phyloP scores from a whole-genome alignment of 345 rosid genomes.

The Eucalyptus virginea region DNA sequence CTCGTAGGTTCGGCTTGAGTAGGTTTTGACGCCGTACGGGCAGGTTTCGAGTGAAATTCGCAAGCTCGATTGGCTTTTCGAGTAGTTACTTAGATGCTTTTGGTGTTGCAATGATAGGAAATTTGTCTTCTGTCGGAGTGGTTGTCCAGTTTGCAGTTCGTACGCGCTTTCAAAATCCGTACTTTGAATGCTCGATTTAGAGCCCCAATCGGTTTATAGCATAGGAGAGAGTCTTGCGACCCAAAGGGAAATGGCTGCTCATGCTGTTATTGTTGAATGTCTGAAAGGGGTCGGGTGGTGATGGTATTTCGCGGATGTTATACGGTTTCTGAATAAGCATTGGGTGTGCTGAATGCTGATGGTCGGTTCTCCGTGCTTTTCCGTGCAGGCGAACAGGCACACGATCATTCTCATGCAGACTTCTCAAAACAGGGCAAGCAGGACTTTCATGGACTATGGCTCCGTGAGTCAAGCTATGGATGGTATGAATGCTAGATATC shows the following conservation, averaged over 20 bases:
- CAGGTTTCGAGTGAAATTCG: not conserved
- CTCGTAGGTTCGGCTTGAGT: not conserved
- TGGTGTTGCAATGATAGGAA: not conserved
- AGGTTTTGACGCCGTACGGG: not conserved
- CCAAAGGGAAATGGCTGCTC: not conserved
- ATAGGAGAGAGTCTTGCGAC: not conserved
- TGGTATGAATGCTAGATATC: conserved; percentile 26
- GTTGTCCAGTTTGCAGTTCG: not conserved
- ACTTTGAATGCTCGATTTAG: not conserved
- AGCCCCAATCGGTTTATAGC: not conserved
- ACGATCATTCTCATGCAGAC: conserved; percentile 89
- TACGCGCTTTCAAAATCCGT: not conserved
- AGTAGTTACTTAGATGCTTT: not conserved
- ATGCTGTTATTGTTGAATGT: not conserved
- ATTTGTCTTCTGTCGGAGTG: not conserved
- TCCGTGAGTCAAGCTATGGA: conserved; percentile 94
- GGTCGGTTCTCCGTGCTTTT: not conserved
- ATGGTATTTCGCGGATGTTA: not conserved
- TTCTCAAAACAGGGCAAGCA: conserved; percentile 63
- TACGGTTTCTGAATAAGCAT: not conserved
- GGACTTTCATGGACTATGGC: conserved; percentile 93
- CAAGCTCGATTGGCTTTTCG: not conserved
- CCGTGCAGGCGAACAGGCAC: conserved; percentile 70
- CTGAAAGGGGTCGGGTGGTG: not conserved
- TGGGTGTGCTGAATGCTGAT: not conserved